Base-by-base conservation (phyloP, 2,329 filamentous ascomycete genomes). In the Rhynchosporium agropyri region DNA sequence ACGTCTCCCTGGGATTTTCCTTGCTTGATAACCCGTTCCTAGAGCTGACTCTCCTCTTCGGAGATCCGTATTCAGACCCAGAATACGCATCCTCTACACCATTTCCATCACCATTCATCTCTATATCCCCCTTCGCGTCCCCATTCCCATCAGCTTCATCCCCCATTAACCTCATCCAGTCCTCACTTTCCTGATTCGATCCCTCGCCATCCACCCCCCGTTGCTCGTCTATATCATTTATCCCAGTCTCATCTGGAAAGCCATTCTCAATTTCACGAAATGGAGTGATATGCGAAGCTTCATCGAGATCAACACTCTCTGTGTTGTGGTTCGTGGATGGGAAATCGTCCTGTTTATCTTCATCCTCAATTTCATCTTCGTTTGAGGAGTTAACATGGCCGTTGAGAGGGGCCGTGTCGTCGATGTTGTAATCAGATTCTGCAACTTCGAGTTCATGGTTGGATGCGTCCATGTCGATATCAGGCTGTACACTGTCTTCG, bases 221-320 rank as follows among this genome's bases (percentile, higher is more conserved):
- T 1, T 46, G 7, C n/a, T 46, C 43, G 4, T 38, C 29, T 10
- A 55, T 20, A 4, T 54, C 31, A 8, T 43, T 42, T 13, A 36
- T 10, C 5, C 33, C 33, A 36, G 6, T 36, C 33, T 58, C 49
- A 12, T 53, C n/a, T 10, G 9, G 56, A 33, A 49, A 42, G 15
- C 55, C 46, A 20, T 63, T 59, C 5, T 20, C 20, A 20, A 20
- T 20, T 20, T 20, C 31, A 36, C 20, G 60, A 50, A 5, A 13
- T 38, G 26, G 12, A 33, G 12, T 56, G 53, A 36, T 36, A 36
- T 36, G 33, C 9, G 33, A 36, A 2, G 43, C 33, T 45, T 28
- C 33, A 13, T 61, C 61, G 6, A 63, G 49, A 40, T 63, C 61
- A 42, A 63, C 40, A 10, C 55, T 59, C 20, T 40, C 60, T 46